phyloP scores from a whole-genome alignment of 2,329 filamentous ascomycete species.

The Ceratocystis papillata region DNA sequence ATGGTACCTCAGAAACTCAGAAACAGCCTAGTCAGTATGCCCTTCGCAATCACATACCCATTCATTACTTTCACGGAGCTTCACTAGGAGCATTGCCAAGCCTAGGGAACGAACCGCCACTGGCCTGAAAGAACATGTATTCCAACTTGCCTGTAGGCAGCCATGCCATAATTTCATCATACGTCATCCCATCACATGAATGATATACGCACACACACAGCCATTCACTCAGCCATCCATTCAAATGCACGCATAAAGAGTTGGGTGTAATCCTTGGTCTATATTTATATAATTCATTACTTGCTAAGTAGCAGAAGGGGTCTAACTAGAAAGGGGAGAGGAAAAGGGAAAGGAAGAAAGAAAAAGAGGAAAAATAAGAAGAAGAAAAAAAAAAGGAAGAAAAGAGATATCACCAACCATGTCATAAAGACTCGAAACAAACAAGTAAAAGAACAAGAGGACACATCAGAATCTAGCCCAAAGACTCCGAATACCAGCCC shows the following conservation, averaged over 20 bases:
- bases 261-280: neutral
- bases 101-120: neutral
- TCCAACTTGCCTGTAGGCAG: neutral
- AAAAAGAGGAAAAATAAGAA: slow-evolving; percentile 3
- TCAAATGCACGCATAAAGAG: neutral
- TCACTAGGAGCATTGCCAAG: neutral
- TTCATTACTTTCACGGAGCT: neutral
- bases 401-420: slow-evolving; percentile 10
- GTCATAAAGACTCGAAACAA: neutral
- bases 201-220: neutral
- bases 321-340: slow-evolving; percentile 21
- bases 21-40: too few species aligned
- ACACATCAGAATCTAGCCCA: neutral
- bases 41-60: neutral
- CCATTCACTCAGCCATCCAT: neutral
- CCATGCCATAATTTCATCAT: too few species aligned
- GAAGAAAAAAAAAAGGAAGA: slow-evolving; percentile 9
- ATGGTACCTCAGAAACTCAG: too few species aligned
- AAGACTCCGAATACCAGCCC: neutral
- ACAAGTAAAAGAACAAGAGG: neutral
- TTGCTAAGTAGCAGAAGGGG: slow-evolving; percentile 18
- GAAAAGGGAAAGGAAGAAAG: slow-evolving; percentile 14
- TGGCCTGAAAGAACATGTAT: neutral
- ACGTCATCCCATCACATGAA: slow-evolving; percentile 2
- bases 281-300: slow-evolving; percentile 22